Evolutionary conservation across 2,329 filamentous ascomycete species (phyloP).

Genomic region (Fusarium piperis): DNA sequence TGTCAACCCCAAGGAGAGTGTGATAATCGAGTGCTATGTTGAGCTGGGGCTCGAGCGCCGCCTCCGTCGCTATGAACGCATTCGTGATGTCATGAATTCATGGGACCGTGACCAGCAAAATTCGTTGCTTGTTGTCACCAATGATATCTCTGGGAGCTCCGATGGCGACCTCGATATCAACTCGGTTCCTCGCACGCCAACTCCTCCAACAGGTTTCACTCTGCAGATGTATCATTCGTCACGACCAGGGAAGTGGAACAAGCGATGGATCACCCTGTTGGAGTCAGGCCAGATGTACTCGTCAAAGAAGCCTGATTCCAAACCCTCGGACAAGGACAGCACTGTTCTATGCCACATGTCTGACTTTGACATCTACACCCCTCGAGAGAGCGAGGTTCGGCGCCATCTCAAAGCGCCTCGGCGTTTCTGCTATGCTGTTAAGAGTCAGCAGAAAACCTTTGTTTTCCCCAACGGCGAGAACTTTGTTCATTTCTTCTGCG

Average conservation of each 20-base stretch:
- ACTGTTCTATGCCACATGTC: slow-evolving; percentile 83
- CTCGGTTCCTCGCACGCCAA: slow-evolving; percentile 66
- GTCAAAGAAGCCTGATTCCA: slow-evolving; percentile 75
- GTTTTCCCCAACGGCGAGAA: slow-evolving; percentile 86
- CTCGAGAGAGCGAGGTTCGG: slow-evolving; percentile 72
- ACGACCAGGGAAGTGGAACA: slow-evolving; percentile 86
- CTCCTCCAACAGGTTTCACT: slow-evolving; percentile 72
- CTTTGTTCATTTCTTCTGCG: slow-evolving; percentile 92
- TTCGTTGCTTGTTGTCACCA: slow-evolving; percentile 72
- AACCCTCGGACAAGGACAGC: slow-evolving; percentile 70
- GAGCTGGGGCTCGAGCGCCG: slow-evolving; percentile 83
- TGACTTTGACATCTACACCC: slow-evolving; percentile 91
- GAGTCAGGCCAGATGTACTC: slow-evolving; percentile 76
- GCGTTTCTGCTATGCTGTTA: slow-evolving; percentile 85
- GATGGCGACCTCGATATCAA: slow-evolving; percentile 71
- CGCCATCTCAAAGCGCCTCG: slow-evolving; percentile 85
- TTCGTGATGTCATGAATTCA: slow-evolving; percentile 90
- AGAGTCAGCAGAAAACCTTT: slow-evolving; percentile 88
- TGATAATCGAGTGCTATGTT: slow-evolving; percentile 81
- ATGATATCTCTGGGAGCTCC: slow-evolving; percentile 63
- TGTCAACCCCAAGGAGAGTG: slow-evolving; percentile 71
- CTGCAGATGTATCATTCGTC: slow-evolving; percentile 84
- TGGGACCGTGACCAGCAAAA: slow-evolving; percentile 89
- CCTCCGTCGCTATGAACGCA: slow-evolving; percentile 83
- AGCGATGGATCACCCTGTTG: slow-evolving; percentile 80